Evolutionary conservation across 345 rosid genomes (phyloP), one percentile per base, ranked within the genome.

Genomic region (Melaleuca alternifolia): DNA sequence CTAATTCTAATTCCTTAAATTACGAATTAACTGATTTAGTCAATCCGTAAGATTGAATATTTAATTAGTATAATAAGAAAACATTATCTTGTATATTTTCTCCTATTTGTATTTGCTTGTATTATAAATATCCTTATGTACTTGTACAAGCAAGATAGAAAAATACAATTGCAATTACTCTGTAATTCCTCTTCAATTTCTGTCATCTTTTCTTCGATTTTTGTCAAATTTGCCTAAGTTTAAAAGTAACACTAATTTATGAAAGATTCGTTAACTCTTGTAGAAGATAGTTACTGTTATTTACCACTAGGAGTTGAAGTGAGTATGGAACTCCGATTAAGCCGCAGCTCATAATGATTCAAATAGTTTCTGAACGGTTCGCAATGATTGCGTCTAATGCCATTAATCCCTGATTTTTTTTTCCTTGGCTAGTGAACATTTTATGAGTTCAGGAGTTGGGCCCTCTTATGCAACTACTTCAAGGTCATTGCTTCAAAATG

Each of bases 301-400:
- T 53, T 18, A 53, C 18, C 3, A 0, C 18, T 8, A 2, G 16
- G 3, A 6, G 0, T 0, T 0, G 1, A 53, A 1, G 18, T 53
- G 54, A 53, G 23, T 53, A 53, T 0, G 1, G 57, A 54, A 54
- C 11, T 7, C 57, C 23, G 21, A 7, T 24, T 54, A 54, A 54
- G 57, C 26, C 26, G 10, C 26, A 54, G 3, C 26, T 54, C 11
- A 54, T 0, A 20, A 7, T 54, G 21, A 0, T 21, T 54, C 1
- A 1, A 0, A 54, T 21, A 54, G 21, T 21, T 54, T 23, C 11
- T 23, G 5, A 0, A 21, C 21, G 11, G 9, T 54, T 54, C 0
- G 5, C n/a, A 54, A 20, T 21, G 21, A 23, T 54, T 8, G 11
- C 0, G 12, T 54, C 21, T 54, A 54, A 21, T 21, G 11, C n/a